Evolutionary conservation across 768 basidiomycete genomes (phyloP), one percentile per base, ranked within the genome.

Genomic region (Suillus subluteus): DNA sequence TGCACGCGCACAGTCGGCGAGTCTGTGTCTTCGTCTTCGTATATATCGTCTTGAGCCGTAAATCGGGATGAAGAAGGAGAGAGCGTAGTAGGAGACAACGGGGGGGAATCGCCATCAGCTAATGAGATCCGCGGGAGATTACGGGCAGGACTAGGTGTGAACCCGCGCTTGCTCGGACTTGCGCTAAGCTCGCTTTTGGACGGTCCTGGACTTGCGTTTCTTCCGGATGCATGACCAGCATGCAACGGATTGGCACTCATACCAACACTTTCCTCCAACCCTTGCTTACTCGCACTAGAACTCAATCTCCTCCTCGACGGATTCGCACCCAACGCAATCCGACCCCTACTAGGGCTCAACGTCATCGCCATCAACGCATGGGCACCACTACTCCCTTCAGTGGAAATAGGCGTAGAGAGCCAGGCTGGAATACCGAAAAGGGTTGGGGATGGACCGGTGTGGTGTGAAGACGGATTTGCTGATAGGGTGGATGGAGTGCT

Each of bases 301-400:
- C 38, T 43, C n/a, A 18, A 23, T 61, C 52, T 64, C 38, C 12
- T 40, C 38, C 55, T 64, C 15, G 55, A 63, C 26, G 58, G 56
- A 23, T 55, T 64, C 15, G 55, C 32, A n/a, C 62, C n/a, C 32
- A 35, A 26, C 5, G 18, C 21, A 62, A 62, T 61, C 4, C 59
- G 59, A 62, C 52, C 38, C 41, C 56, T 62, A 16, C 54, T 23
- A 3, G 67, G 63, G 58, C 65, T 66, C 12, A 76, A 65, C 59
- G 81, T 79, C 70, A 83, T 79, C 11, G 81, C 78, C 82, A 84
- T 82, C 38, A 83, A 70, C 21, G 77, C 72, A 32, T 77, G 71
- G 71, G 75, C 43, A 67, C 69, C 58, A 63, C 62, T 41, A n/a
- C 13, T 26, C 40, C 70, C 58, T 70, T 70, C 32, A 67, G 71